These are phyloP conservation scores for Diaporthe longicolla DNA, from an alignment of 2,329 filamentous ascomycete genomes.

Conservation along the genomic window DNA sequence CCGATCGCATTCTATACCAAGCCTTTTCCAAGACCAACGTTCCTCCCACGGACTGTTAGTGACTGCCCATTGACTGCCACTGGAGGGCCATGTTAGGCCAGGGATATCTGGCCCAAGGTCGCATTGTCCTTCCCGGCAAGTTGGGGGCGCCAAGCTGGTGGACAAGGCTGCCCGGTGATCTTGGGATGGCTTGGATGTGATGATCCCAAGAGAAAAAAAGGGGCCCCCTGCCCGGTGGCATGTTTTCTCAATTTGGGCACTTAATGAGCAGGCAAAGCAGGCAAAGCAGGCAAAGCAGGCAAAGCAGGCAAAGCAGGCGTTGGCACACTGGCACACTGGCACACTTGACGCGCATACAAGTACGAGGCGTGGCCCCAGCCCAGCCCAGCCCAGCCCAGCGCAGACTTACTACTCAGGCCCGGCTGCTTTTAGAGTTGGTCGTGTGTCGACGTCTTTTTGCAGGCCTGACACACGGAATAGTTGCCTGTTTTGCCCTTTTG, in stretches of 20 bases:
- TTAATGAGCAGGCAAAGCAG: constrained; percentile 25
- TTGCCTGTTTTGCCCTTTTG: constrained; percentile 43
- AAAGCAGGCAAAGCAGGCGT: too few relatives aligned
- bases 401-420: too few relatives aligned
- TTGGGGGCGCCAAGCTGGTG: constrained; percentile 17
- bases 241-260: constrained; percentile 30
- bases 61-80: constrained; percentile 1
- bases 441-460: constrained; percentile 27
- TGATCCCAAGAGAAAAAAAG: constrained; percentile 30
- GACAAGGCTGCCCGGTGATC: constrained; percentile 31
- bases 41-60: constrained; percentile 14
- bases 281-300: neutral
- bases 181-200: constrained; percentile 32
- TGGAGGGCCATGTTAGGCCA: neutral
- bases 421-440: constrained; percentile 22
- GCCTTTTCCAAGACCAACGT: constrained; percentile 30
- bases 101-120: constrained; percentile 27
- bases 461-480: constrained; percentile 39
- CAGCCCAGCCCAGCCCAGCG: neutral
- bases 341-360: constrained; percentile 27
- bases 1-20: constrained; percentile 22
- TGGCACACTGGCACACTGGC: neutral
- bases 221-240: constrained; percentile 29
- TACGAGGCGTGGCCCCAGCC: constrained; percentile 16
- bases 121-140: constrained; percentile 29